Evolutionary conservation across 2,329 filamentous ascomycete genomes (phyloP).

Genomic region (Immersiporthe knoxdaviesiana): DNA sequence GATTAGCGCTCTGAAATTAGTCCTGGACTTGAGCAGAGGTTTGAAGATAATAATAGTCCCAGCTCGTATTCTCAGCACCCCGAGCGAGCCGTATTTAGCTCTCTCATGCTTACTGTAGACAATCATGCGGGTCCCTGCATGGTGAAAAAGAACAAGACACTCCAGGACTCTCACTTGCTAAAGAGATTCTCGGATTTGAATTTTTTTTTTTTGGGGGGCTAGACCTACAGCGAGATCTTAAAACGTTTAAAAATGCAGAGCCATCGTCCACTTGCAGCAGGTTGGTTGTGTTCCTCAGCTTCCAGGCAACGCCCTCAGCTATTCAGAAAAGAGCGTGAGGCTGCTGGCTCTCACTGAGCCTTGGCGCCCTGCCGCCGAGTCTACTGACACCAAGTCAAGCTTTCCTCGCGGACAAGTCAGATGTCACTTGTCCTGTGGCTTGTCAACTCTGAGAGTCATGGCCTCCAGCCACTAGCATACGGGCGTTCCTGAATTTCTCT

Average conservation of each 20-base stretch:
- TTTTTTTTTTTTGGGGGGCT: too few relatives aligned
- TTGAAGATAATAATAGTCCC: background rate
- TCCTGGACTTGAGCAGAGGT: background rate
- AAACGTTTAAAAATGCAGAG: background rate
- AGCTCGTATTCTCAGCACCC: background rate
- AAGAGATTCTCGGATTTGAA: background rate
- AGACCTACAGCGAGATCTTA: background rate
- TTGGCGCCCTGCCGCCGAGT: background rate
- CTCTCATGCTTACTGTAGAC: too few relatives aligned
- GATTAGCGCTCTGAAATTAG: background rate
- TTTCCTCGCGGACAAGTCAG: constrained; percentile 1
- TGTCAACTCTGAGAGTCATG: background rate
- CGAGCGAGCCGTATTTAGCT: too few relatives aligned
- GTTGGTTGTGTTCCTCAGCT: background rate
- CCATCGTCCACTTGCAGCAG: background rate
- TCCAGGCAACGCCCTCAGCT: background rate
- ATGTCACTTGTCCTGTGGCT: background rate
- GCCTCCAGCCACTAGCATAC: background rate
- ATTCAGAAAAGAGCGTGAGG: background rate
- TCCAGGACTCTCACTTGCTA: background rate
- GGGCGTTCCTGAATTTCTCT: background rate
- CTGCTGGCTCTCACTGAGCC: background rate
- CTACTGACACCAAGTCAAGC: constrained; percentile 8
- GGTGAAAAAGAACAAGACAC: background rate
- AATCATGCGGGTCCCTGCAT: too few relatives aligned